Evolutionary conservation across 345 rosid species (phyloP), one percentile per base, ranked within the genome.

Genomic region (Gossypium herbaceum): DNA sequence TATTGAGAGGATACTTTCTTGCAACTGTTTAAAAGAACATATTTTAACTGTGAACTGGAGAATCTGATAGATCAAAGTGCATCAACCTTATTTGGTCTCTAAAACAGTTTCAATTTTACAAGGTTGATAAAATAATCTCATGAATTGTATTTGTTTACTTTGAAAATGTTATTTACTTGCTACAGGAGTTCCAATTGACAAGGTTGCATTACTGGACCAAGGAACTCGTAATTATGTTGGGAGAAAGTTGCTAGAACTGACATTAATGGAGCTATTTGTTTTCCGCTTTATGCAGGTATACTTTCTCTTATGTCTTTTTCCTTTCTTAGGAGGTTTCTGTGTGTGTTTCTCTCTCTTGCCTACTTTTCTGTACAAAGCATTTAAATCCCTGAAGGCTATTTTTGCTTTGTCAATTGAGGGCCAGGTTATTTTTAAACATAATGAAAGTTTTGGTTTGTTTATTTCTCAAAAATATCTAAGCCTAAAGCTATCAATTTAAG

Each of bases 281-380:
- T 89, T 90, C 87, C 93, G 91, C 73, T 95, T 93, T 83, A 95
- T 93, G 99, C 97, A 89, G 97, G 97, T 76, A 52, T 60, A 77
- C 19, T 60, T 19, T 55, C 55, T 74, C 65, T 52, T 11, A 2
- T 47, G 50, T 73, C 45, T 12, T 15, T 76, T 44, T 76, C 73
- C 58, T 15, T 44, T 73, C 60, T 17, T 25, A 16, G 3, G 54
- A 60, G 27, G 12, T 51, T 74, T 27, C 56, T 75, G 47, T 17
- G 1, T 68, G 4, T 34, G 15, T 59, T 19, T 65, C 13, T 44
- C 17, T 39, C 12, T 15, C 20, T 63, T 55, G 9, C 41, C 22
- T 43, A 44, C 39, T 68, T 11, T 39, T 19, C 68, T 45, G 13
- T 70, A 8, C 43, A 62, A 52, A 64, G 68, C 34, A 61, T 61